Evolutionary conservation across 441 rosid genomes (phyloP).

Genomic region (Erysimum cheiri): DNA sequence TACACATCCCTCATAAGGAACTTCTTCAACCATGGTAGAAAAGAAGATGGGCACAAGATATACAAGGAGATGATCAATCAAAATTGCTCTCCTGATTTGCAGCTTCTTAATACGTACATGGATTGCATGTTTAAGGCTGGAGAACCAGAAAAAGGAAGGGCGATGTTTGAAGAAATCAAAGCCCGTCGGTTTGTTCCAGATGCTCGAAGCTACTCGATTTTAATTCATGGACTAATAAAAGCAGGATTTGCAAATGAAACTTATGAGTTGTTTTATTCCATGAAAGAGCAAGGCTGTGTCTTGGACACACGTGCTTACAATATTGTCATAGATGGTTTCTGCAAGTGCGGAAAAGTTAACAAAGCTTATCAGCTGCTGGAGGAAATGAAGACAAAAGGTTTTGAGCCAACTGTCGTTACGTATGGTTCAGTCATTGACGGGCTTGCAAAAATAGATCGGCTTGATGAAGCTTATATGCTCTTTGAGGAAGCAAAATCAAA

Average conservation of each 20-base stretch:
- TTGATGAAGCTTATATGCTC: slow-evolving; percentile 96
- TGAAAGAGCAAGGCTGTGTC: slow-evolving; percentile 92
- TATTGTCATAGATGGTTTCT: slow-evolving; percentile 85
- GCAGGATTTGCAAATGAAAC: slow-evolving; percentile 91
- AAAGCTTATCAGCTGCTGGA: slow-evolving; percentile 91
- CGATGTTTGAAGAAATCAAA: slow-evolving; percentile 80
- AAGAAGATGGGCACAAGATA: slow-evolving; percentile 94
- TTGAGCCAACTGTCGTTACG: slow-evolving; percentile 82
- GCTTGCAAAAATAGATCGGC: slow-evolving; percentile 89
- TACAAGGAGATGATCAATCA: slow-evolving; percentile 80
- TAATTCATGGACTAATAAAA: slow-evolving; percentile 81
- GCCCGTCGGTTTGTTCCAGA: slow-evolving; percentile 72
- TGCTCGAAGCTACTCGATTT: slow-evolving; percentile 76
- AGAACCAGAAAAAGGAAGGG: slow-evolving; percentile 85
- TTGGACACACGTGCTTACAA: slow-evolving; percentile 88
- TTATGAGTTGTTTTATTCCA: slow-evolving; percentile 71
- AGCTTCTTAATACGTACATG: slow-evolving; percentile 86
- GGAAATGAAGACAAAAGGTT: slow-evolving; percentile 86
- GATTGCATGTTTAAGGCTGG: slow-evolving; percentile 94
- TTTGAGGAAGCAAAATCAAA: slow-evolving; percentile 91
- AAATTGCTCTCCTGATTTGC: slow-evolving; percentile 79
- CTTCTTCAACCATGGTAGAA: slow-evolving; percentile 82
- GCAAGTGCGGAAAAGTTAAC: slow-evolving; percentile 90
- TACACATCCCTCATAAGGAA: slow-evolving; percentile 84
- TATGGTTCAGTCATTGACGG: slow-evolving; percentile 91